Conservation (phyloP, 192 early-diverging fungal species). For the Backusella morwellensis region DNA sequence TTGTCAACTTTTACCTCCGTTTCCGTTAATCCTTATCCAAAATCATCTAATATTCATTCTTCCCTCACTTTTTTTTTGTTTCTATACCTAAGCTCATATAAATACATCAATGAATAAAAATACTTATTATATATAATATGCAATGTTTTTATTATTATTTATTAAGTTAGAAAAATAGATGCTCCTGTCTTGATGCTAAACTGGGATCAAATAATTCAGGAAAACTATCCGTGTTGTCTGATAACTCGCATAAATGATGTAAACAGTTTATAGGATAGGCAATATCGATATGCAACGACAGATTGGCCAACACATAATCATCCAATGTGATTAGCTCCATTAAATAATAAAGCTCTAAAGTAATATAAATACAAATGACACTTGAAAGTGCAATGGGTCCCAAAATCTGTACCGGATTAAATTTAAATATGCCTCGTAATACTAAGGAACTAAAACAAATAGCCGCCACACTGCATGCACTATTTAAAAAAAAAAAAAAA, state of each 20-base stretch:
- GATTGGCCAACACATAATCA: conserved; percentile 24
- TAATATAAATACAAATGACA: conserved; percentile 21
- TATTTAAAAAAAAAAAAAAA: neutral
- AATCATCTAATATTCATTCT: neutral
- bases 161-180: neutral
- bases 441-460: conserved; percentile 7
- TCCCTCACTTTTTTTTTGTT: neutral
- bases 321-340: conserved; percentile 15
- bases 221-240: conserved; percentile 16
- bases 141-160: neutral
- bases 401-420: conserved; percentile 16
- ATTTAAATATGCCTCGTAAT: conserved; percentile 3
- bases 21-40: conserved; percentile 14
- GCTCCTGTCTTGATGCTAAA: neutral
- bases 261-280: conserved; percentile 31
- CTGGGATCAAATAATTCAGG: conserved; percentile 17
- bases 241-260: conserved; percentile 32
- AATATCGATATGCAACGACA: conserved; percentile 28
- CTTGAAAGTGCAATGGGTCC: conserved; percentile 19
- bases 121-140: neutral
- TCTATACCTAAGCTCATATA: neutral
- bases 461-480: neutral
- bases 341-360: conserved; percentile 29
- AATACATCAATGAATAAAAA: conserved; percentile 1
- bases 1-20: conserved; percentile 31